A percentile compares a stretch with the other conserved stretches of the same genome.
Evolutionary conservation across 768 basidiomycete species (phyloP).

Genomic region (Xerocomellus amylosporus): DNA sequence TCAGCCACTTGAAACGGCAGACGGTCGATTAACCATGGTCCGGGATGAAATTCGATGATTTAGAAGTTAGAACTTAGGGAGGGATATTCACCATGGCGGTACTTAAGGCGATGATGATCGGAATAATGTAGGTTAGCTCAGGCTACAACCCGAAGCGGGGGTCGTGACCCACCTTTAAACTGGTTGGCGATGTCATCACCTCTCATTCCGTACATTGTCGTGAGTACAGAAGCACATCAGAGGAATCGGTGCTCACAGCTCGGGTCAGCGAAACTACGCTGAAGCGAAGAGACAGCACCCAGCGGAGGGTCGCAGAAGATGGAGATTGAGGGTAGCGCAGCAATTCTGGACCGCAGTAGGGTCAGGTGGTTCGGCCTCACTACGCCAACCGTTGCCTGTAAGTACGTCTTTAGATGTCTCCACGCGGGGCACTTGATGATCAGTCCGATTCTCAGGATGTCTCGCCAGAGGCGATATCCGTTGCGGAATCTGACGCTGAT

Average conservation of each 20-base stretch:
- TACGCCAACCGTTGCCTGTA: constrained; percentile 5
- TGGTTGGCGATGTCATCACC: constrained; percentile 17
- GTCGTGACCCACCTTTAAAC: background rate
- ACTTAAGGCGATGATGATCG: too few relatives aligned
- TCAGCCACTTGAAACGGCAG: background rate
- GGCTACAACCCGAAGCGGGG: background rate
- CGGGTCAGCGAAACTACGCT: constrained; percentile 40
- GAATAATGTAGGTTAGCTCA: background rate
- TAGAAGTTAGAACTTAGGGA: too few relatives aligned
- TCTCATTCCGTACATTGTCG: constrained; percentile 17
- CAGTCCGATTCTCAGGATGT: constrained; percentile 14
- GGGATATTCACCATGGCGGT: too few relatives aligned
- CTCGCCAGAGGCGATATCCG: constrained; percentile 13
- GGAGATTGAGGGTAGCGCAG: constrained; percentile 51
- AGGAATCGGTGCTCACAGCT: constrained; percentile 5
- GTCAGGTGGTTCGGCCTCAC: constrained; percentile 21
- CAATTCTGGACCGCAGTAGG: constrained; percentile 42
- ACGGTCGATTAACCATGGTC: background rate
- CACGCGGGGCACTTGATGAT: background rate
- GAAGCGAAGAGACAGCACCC: constrained; percentile 44
- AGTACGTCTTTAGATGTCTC: background rate
- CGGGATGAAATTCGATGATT: background rate
- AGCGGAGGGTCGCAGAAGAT: constrained; percentile 53
- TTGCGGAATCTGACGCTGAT: constrained; percentile 37
- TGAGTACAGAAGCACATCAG: constrained; percentile 9